phyloP scores from a whole-genome alignment of 306 rosid genomes.

The Malus asiatica region DNA sequence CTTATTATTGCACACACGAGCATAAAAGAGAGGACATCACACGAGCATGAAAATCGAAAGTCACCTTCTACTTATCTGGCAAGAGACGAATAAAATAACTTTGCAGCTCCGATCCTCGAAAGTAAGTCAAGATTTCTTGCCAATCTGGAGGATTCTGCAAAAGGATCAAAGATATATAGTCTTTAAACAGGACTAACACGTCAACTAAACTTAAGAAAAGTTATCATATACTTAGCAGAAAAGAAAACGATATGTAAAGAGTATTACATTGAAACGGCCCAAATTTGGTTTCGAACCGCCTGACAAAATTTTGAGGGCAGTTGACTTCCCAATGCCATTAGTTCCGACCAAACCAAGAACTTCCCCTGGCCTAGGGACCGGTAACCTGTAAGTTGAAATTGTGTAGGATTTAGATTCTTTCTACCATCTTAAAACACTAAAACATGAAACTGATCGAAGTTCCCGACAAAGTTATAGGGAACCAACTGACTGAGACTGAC shows the following conservation, averaged over 20 bases:
- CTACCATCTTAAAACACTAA: constrained; percentile 10
- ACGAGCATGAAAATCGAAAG: too few relatives aligned
- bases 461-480: background rate
- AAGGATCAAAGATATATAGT: background rate
- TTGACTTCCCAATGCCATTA: constrained; percentile 94
- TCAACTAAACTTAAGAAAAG: too few relatives aligned
- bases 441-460: background rate
- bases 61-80: too few relatives aligned
- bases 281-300: constrained; percentile 85
- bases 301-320: constrained; percentile 93
- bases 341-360: constrained; percentile 97
- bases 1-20: too few relatives aligned
- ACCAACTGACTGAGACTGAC: constrained; percentile 21
- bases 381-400: constrained; percentile 49
- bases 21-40: too few relatives aligned
- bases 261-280: constrained; percentile 80
- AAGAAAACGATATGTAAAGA: background rate
- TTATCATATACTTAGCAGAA: background rate
- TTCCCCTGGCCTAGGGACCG: constrained; percentile 93
- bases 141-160: constrained; percentile 91
- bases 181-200: too few relatives aligned
- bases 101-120: too few relatives aligned
- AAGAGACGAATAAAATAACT: too few relatives aligned
- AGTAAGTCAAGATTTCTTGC: constrained; percentile 76
- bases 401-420: background rate